Percentiles rank a stretch among this genome's conserved stretches.
phyloP scores from a whole-genome alignment of 78 protist genomes.

The Reticulomyxa filosa region DNA sequence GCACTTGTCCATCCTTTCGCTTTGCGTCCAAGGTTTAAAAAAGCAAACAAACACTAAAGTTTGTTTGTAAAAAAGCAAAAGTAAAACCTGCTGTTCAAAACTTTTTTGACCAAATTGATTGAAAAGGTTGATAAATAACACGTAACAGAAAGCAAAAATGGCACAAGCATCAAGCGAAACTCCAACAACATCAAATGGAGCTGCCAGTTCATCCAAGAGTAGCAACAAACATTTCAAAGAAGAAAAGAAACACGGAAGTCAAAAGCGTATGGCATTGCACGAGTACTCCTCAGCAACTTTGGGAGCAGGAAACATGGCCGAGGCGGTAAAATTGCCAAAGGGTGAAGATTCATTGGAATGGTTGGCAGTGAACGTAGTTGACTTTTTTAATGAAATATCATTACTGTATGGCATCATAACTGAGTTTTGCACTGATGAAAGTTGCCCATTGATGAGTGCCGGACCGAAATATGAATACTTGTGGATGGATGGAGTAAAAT shows the following conservation, averaged over 20 bases:
- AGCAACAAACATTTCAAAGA: neutral
- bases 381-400: neutral
- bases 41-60: no score
- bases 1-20: no score
- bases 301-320: slow-evolving; percentile 2
- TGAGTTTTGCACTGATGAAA: slow-evolving; percentile 75
- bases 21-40: no score
- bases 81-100: no score
- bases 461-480: slow-evolving; percentile 54
- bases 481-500: slow-evolving; percentile 7
- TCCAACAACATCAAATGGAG: no score
- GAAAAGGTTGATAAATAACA: no score
- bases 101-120: no score
- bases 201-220: no score
- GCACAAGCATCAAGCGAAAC: no score
- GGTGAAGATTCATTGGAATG: slow-evolving; percentile 7
- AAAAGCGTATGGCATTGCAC: slow-evolving; percentile 11
- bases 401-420: slow-evolving; percentile 77
- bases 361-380: neutral
- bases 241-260: neutral
- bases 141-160: no score
- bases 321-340: neutral
- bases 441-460: slow-evolving; percentile 82
- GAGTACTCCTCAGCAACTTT: slow-evolving; percentile 1
- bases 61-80: no score